Evolutionary conservation across 2,329 filamentous ascomycete species (phyloP), one percentile per base, ranked within the genome.

Genomic region (Beauveria scarabaeidicola): DNA sequence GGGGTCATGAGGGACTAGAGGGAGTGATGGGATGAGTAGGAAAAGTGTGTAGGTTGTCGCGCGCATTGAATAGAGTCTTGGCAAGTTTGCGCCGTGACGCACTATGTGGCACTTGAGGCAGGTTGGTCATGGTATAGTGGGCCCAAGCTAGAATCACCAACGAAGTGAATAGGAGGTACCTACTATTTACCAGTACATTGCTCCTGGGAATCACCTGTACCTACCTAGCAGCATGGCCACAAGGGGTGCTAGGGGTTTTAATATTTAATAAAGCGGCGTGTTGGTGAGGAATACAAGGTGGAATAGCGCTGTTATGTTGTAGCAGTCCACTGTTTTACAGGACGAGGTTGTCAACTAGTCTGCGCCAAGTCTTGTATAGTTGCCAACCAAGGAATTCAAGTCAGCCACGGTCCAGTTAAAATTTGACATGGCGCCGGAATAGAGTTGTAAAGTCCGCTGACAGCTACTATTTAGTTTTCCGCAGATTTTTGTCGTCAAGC

Each of bases 21-120:
- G 19, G 8, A 29, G 36, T 15, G 17, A 40, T 17, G 36, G 32
- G 47, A 51, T 36, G 32, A 36, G 32, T 36, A 36, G 32, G 32
- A 36, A 5, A 36, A 36, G 32, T 6, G 5, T 46, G 25, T 48
- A 47, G 5, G 27, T 48, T 57, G 29, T 58, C 11, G 40, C 15
- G 11, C 32, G 44, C 46, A 41, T 43, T 32, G 44, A 41, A 13
- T 10, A 43, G 36, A 32, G 19, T 51, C 55, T 58, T 58, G 55
- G 55, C 55, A 43, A 43, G 55, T 51, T 58, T 51, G 55, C 46
- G 21, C 36, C 19, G 43, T 56, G 41, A 56, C 53, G 43, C 9
- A 47, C n/a, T 25, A n/a, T 58, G 55, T 38, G 41, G n/a, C 53
- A 40, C 43, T 36, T 56, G 41, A 5, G 3, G 19, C 32, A 40